These are phyloP conservation scores for Phlebiopsis gigantea DNA, from an alignment of 768 basidiomycete genomes.

Conservation along the genomic window DNA sequence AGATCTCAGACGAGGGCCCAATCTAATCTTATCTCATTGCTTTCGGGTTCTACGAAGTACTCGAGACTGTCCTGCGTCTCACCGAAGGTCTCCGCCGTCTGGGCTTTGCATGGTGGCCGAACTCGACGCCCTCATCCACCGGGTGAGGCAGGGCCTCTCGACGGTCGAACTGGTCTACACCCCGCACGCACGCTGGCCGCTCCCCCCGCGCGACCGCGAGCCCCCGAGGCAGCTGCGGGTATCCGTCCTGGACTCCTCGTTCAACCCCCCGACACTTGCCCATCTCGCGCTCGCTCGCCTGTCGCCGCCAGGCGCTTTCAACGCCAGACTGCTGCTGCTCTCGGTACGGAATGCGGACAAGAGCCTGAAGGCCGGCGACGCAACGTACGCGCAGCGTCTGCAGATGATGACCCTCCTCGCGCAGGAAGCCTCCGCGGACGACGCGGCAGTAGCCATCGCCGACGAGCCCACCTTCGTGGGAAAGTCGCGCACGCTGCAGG, in stretches of 20 bases:
- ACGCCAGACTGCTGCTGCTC: constrained; percentile 73
- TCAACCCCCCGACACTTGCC: constrained; percentile 86
- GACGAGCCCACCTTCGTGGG: constrained; percentile 87
- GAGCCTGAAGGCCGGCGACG: constrained; percentile 59
- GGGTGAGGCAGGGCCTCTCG: constrained; percentile 41
- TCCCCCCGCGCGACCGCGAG: constrained; percentile 27
- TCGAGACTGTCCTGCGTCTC: no score
- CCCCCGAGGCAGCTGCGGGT: constrained; percentile 37
- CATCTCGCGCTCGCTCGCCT: constrained; percentile 73
- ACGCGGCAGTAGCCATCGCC: constrained; percentile 75
- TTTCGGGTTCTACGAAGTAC: background rate
- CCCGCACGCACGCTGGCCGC: constrained; percentile 63
- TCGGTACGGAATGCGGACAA: constrained; percentile 90
- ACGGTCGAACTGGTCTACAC: constrained; percentile 56
- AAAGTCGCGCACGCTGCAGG: constrained; percentile 60
- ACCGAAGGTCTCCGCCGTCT: background rate
- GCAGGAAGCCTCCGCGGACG: constrained; percentile 34
- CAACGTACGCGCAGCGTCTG: constrained; percentile 69
- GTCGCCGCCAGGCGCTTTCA: constrained; percentile 36
- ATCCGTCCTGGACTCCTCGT: constrained; percentile 85
- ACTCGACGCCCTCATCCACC: constrained; percentile 15
- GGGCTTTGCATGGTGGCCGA: background rate
- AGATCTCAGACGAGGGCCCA: background rate
- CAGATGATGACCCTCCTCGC: constrained; percentile 84
- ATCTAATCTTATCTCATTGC: constrained; percentile 3